phyloP scores from a whole-genome alignment of 2,329 filamentous ascomycete genomes.

The Berkeleyomyces rouxiae region DNA sequence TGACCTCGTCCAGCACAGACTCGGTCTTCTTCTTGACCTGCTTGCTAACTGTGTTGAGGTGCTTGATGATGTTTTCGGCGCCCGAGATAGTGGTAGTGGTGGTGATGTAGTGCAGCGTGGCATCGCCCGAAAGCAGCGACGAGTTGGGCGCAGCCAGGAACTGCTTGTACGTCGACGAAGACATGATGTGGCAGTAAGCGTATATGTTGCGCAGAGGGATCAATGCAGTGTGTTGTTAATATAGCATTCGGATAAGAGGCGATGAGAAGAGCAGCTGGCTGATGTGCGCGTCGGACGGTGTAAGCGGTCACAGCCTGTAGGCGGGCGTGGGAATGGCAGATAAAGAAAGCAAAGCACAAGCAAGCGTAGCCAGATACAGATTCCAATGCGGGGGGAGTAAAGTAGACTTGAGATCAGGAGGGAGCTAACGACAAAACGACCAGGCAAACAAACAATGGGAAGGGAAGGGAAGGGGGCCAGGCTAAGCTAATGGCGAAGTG shows the following conservation, averaged over 20 bases:
- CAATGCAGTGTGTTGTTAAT: not conserved
- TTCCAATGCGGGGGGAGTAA: not conserved
- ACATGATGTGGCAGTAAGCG: constrained; percentile 3
- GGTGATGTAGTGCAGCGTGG: constrained; percentile 73
- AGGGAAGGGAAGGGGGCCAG: not conserved
- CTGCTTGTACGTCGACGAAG: constrained; percentile 43
- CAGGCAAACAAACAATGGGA: not conserved
- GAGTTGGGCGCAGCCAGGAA: constrained; percentile 53
- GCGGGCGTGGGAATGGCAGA: not conserved
- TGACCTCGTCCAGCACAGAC: constrained; percentile 56
- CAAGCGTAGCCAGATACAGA: not conserved
- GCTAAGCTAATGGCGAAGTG: too few relatives aligned
- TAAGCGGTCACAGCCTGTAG: not conserved
- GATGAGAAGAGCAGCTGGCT: not conserved
- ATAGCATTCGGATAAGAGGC: not conserved
- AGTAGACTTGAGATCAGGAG: not conserved
- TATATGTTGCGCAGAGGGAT: not conserved
- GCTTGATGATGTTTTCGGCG: constrained; percentile 63
- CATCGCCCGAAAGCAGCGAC: constrained; percentile 45
- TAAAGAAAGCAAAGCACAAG: not conserved
- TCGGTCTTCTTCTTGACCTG: constrained; percentile 72
- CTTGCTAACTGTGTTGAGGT: constrained; percentile 53
- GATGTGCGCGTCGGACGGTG: not conserved
- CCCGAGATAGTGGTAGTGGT: constrained; percentile 62
- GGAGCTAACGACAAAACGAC: too few relatives aligned